Base-by-base conservation (phyloP, 345 rosid genomes). In the Boechera retrofracta region DNA sequence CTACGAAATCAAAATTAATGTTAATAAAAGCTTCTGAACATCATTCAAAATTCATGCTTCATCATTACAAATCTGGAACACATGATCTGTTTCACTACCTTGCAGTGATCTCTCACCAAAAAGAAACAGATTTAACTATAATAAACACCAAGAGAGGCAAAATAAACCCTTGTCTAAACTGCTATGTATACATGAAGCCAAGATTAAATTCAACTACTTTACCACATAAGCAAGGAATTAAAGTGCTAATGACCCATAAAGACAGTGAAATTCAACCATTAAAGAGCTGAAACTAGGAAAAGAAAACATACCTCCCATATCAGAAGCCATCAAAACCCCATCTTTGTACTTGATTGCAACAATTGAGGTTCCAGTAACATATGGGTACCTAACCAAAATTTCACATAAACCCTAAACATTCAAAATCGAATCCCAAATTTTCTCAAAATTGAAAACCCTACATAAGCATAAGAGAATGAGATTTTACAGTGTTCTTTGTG, bases 281-380 rank as follows among this genome's bases (percentile, higher is more conserved):
- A 35, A 36, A 36, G 65, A 62, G 67, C 10, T 52, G 26, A 61
- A 47, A 52, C 33, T 4, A 59, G 2, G 31, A 16, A 9, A 29
- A 7, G 13, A 18, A 44, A 74, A 61, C 53, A 64, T 53, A 92
- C 98, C 98, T 84, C 96, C 98, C 96, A 88, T 95, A 68, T 92
- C 98, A 84, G 98, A 88, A 51, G 98, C 94, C 99, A 95, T 92
- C 74, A 95, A 74, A 67, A 95, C 89, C 18, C 99, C 99, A 82
- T 95, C 98, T 75, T 88, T 91, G 78, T 89, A 95, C 85, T 95
- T 95, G 74, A 95, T 54, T 79, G 99, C 99, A 32, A 92, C 90
- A 42, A 91, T 90, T 5, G 99, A 92, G 2, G 99, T 89, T 53
- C 99, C 99, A 44, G 99, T 95, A 57, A 95, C 99, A 64, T 88